A percentile compares a stretch with the other conserved stretches of the same genome.
Conservation (phyloP, 2,329 filamentous ascomycete species). For the Ramularia endophylla region DNA sequence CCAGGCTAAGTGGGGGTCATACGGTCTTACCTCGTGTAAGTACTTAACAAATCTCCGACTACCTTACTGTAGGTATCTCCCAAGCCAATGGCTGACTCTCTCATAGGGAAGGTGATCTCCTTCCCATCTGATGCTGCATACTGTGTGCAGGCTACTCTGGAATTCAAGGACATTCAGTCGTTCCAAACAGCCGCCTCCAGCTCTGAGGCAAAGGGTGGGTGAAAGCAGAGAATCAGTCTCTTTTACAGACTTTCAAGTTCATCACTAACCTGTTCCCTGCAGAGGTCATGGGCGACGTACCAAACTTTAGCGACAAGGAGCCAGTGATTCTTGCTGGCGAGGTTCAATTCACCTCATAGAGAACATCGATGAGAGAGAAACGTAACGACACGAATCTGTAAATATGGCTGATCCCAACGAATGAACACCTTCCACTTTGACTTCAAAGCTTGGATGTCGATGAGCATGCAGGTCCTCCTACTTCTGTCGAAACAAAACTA, state of each 20-base stretch:
- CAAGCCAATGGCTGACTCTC: neutral
- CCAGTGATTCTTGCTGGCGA: conserved; percentile 29
- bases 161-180: conserved; percentile 24
- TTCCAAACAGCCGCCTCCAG: conserved; percentile 25
- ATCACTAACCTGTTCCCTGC: too few relatives aligned
- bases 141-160: conserved; percentile 30
- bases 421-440: too few relatives aligned
- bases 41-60: neutral
- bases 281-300: conserved; percentile 28
- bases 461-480: conserved; percentile 2
- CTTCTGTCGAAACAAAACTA: conserved; percentile 20
- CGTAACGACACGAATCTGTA: neutral
- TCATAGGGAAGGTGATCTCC: conserved; percentile 23
- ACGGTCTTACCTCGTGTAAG: conserved; percentile 28
- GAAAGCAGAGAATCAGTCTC: too few relatives aligned
- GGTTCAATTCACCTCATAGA: conserved; percentile 15
- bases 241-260: too few relatives aligned
- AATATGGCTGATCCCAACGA: too few relatives aligned
- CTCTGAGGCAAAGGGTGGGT: conserved; percentile 12
- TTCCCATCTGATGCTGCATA: conserved; percentile 27
- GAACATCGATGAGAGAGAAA: neutral
- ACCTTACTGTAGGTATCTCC: neutral
- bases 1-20: conserved; percentile 25
- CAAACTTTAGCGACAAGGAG: conserved; percentile 33
- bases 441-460: conserved; percentile 6